Percentiles rank a stretch among this genome's conserved stretches.
These are phyloP conservation scores for Pichia sp. DNA, from an alignment of 1,139 yeast species.

Conservation along the genomic window DNA sequence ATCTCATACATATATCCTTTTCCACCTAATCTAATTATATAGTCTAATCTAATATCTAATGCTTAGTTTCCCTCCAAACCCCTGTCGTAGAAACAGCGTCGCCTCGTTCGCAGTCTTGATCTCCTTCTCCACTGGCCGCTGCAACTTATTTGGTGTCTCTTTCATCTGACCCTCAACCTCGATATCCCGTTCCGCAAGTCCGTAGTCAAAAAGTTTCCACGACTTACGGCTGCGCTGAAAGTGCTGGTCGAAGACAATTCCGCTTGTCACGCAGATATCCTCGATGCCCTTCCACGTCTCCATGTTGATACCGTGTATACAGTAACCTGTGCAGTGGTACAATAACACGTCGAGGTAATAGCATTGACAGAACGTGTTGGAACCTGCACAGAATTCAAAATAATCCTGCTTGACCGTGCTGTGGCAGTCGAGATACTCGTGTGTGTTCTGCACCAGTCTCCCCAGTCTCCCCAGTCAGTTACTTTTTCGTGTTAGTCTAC, in stretches of 20 bases:
- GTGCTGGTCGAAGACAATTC: neutral
- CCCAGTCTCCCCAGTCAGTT: too few species aligned
- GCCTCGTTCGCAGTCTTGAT: neutral
- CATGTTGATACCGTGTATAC: slow-evolving; percentile 12
- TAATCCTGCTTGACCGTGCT: neutral
- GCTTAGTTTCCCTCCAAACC: neutral
- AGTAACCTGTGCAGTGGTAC: slow-evolving; percentile 23
- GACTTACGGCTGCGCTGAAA: neutral
- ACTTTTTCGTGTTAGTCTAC: too few species aligned
- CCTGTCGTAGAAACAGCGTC: neutral
- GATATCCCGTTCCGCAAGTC: neutral
- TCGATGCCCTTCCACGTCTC: neutral
- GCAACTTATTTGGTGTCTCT: neutral
- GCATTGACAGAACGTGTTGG: slow-evolving; percentile 26
- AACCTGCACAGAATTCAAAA: slow-evolving; percentile 9
- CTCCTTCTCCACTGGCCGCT: neutral
- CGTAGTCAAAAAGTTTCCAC: neutral
- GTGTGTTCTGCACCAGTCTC: slow-evolving; percentile 4
- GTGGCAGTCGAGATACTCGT: slow-evolving; percentile 7
- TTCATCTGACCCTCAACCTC: neutral
- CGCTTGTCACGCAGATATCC: neutral
- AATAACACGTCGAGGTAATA: slow-evolving; percentile 25
- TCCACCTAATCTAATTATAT: neutral
- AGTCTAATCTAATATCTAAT: neutral
- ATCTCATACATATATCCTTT: slow-evolving; percentile 1